Conservation (phyloP, 768 basidiomycete species). For the Agrocybe chaxingu region DNA sequence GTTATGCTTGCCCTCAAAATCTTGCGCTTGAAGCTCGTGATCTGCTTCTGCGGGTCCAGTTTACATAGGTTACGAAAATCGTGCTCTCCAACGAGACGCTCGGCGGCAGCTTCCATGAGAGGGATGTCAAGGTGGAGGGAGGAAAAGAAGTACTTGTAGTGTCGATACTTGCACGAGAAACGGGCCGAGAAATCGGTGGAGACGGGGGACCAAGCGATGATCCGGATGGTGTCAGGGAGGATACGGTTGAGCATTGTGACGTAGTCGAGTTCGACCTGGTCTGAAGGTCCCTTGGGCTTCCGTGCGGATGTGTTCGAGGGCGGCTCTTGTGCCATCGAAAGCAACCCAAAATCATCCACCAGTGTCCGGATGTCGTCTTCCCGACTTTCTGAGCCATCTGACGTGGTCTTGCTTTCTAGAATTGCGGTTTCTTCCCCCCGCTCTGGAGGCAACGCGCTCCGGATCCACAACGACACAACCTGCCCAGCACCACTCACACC, state of each 20-base stretch:
- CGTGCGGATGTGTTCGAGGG: constrained; percentile 12
- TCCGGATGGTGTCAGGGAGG: constrained; percentile 84
- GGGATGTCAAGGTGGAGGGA: constrained; percentile 60
- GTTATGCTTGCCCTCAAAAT: constrained; percentile 67
- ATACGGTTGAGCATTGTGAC: constrained; percentile 78
- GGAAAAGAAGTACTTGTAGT: constrained; percentile 98
- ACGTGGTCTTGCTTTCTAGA: constrained; percentile 5
- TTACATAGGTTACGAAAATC: constrained; percentile 97
- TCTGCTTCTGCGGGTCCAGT: constrained; percentile 88
- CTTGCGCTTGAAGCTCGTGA: constrained; percentile 69
- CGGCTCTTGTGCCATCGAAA: constrained; percentile 23
- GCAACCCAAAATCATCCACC: constrained; percentile 38
- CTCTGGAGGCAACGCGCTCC: constrained; percentile 55
- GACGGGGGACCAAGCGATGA: constrained; percentile 94
- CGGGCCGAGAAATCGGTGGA: constrained; percentile 78
- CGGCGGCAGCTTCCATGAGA: constrained; percentile 74
- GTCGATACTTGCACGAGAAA: constrained; percentile 80
- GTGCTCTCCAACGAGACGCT: constrained; percentile 77
- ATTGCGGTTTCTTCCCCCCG: constrained; percentile 12
- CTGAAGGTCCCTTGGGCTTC: constrained; percentile 16
- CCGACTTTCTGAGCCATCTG: constrained; percentile 1
- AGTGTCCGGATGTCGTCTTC: constrained; percentile 16
- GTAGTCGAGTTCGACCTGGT: constrained; percentile 65
- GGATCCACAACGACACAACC: constrained; percentile 87
- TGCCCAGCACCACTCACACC: constrained; percentile 95